Percentiles rank a stretch among this genome's conserved stretches.
Conservation (phyloP, 176 grass and related monocot species). For the Oropetium thomaeum region DNA sequence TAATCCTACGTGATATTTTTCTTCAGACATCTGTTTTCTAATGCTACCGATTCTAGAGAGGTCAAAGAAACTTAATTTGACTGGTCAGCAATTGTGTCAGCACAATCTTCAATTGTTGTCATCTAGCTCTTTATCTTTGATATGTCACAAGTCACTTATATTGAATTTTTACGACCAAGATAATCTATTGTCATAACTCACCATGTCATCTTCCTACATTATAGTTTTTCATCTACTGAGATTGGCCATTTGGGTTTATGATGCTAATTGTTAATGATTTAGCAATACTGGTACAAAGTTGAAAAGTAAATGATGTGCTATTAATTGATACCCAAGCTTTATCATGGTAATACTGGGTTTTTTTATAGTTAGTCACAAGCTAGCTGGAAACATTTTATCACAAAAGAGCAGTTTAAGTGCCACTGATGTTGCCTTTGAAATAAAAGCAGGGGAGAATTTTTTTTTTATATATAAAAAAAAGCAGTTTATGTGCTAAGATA, state of each 20-base stretch:
- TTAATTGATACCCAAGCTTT: not conserved
- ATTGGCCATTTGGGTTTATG: not conserved
- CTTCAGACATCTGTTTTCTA: not conserved
- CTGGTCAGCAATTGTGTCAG: not conserved
- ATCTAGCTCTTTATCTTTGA: not conserved
- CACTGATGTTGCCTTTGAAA: too few relatives aligned
- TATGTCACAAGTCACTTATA: not conserved
- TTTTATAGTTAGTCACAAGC: not conserved
- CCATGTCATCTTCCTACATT: not conserved
- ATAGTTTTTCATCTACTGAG: not conserved
- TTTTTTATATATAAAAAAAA: not conserved
- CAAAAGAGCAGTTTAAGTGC: conserved; percentile 2
- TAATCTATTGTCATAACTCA: too few relatives aligned
- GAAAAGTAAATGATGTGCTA: not conserved
- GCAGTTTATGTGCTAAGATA: conserved; percentile 7
- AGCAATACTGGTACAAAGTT: not conserved
- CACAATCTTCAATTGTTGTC: not conserved
- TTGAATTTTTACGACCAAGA: not conserved
- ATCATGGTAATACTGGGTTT: not conserved
- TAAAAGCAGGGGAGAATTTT: too few relatives aligned
- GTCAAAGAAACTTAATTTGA: not conserved
- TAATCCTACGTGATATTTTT: not conserved
- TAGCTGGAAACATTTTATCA: conserved; percentile 3
- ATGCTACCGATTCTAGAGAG: not conserved
- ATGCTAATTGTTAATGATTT: not conserved